Evolutionary conservation across 768 basidiomycete species (phyloP), one percentile per base, ranked within the genome.

Genomic region (Cantharellus anzutake): DNA sequence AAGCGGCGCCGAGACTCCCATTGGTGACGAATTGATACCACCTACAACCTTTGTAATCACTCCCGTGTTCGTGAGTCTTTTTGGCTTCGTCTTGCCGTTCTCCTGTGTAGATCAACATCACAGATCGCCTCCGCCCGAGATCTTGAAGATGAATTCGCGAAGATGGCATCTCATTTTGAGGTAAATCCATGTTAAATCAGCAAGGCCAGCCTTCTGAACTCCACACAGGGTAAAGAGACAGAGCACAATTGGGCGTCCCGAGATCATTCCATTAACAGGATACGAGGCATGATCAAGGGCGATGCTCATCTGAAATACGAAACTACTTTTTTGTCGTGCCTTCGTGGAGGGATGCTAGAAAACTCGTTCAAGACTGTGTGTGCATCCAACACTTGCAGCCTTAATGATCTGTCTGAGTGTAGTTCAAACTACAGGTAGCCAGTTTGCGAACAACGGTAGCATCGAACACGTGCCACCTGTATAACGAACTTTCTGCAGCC

Each of bases 211-310:
- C 57, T 60, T 16, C 5, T 57, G 29, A 42, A 16, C n/a, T 51
- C 57, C 52, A 52, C 59, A 2, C 62, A 91, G 84, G 96, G 94
- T n/a, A 94, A 80, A 72, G 94, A 99, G 72, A 86, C 86, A 0
- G 94, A 99, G 68, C 88, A 93, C 63, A 99, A 99, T 65, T 99
- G 94, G 94, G 75, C 79, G 50, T 73, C 75, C 38, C 78, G 94
- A 61, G 94, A 99, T 63, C 78, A 77, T 64, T 76, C 84, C 5
- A 76, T 93, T 62, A 74, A 79, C 50, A 77, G 81, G 16, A 84
- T 97, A 4, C 79, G 92, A 51, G 87, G 92, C 16, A 90, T 96
- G 86, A 71, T 97, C 60, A 84, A 82, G 67, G 90, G 90, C 37
- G 14, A 11, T 55, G 84, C 85, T 2, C 82, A 87, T 68, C 68